Base-by-base conservation (phyloP, 495 filamentous ascomycete genomes). In the Hypomontagnella submonticulosa region DNA sequence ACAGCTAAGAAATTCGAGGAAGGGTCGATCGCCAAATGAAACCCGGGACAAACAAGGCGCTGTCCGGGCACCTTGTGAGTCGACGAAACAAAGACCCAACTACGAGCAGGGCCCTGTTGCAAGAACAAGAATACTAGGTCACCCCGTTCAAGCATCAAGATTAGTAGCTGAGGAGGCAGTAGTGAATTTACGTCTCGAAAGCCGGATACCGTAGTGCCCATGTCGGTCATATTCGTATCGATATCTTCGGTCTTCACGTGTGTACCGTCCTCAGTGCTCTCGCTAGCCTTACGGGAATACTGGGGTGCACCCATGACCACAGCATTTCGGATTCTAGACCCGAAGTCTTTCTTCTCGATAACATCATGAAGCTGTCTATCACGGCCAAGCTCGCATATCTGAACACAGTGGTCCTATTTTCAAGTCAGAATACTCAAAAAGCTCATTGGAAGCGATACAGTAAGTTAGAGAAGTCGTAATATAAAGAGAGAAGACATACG, bases 1-100 rank as follows among this genome's bases (percentile, higher is more conserved):
- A 84, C 59, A 1, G 76, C 79, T 58, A 83, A 65, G 70, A 83
- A 84, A 12, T 77, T 74, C 8, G 77, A 84, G 52, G 78, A 81
- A 16, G 93, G 92, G 73, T 97, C 92, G 36, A 97, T 87, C 36
- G 92, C 89, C 49, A 97, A 76, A 72, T 93, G 89, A 57, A 87
- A 88, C 4, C 93, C 93, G 53, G 89, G 86, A 32, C 72, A 71
- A 10, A 68, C 57, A 3, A 75, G 54, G 5, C 63, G 61, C 54
- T 83, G 80, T 40, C 85, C 81, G 16, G 84, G 83, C 38, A 86
- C 87, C 10, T 89, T 77, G 10, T 85, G 85, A 36, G 81, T 79
- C 36, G 81, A 80, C 47, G 82, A 82, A 33, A 88, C 74, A 63
- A 97, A 92, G 46, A 84, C 79, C 19, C 81, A 79, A 33, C 68